Conservation (phyloP, 108 stramenopile species). For the Nannochloropsis gaditana region DNA sequence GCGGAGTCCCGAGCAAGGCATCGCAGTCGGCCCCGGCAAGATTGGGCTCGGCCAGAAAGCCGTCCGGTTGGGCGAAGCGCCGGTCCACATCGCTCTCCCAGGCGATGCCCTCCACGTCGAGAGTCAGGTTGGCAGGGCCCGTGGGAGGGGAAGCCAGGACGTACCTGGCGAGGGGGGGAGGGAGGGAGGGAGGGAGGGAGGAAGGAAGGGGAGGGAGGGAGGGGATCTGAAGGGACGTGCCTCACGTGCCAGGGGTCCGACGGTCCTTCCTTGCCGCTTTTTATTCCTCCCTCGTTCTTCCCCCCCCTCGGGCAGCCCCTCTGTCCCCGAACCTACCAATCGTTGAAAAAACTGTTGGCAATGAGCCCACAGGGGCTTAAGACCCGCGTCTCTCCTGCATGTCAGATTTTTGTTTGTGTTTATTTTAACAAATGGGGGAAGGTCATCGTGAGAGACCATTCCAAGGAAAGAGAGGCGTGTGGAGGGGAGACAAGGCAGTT, state of each 20-base stretch:
- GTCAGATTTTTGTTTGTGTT: background rate
- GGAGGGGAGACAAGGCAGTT: too few relatives aligned
- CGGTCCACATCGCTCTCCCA: constrained; percentile 86
- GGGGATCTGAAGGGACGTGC: background rate
- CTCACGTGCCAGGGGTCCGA: background rate
- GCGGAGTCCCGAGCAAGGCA: background rate
- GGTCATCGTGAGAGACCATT: too few relatives aligned
- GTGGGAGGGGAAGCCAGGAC: background rate
- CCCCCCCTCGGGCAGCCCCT: background rate
- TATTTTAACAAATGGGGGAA: too few relatives aligned
- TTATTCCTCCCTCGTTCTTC: background rate
- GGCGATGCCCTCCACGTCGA: constrained; percentile 84
- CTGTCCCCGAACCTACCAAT: constrained; percentile 17
- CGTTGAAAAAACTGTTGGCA: constrained; percentile 95
- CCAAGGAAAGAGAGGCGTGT: too few relatives aligned
- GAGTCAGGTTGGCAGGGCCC: constrained; percentile 39
- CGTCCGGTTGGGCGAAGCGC: constrained; percentile 72
- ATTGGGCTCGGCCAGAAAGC: constrained; percentile 50
- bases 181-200: background rate
- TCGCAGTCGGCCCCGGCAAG: background rate
- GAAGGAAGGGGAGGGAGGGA: background rate
- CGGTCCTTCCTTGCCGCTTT: background rate
- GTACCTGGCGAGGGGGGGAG: background rate
- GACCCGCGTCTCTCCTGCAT: background rate
- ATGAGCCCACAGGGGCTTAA: constrained; percentile 97